Evolutionary conservation across 345 rosid genomes (phyloP).

Genomic region (Hevea brasiliensis): DNA sequence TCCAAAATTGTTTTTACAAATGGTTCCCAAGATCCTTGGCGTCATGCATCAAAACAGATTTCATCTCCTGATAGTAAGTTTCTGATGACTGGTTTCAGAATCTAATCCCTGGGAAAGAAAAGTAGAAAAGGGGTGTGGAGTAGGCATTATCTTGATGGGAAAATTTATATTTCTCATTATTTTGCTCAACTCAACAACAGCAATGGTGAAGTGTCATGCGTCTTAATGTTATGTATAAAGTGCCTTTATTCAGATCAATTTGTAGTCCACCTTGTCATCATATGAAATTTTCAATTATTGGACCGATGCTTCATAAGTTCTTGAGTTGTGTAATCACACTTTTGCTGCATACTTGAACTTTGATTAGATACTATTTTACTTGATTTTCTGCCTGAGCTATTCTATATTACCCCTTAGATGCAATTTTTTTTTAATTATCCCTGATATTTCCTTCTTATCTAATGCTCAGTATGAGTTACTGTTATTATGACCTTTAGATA

Average conservation of each 20-base stretch:
- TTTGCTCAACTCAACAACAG: neutral
- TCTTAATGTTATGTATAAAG: too few species aligned
- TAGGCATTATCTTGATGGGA: neutral
- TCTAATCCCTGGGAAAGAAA: neutral
- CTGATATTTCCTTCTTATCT: neutral
- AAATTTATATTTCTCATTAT: neutral
- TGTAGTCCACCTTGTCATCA: neutral
- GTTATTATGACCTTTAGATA: neutral
- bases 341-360: neutral
- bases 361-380: neutral
- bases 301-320: neutral
- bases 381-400: neutral
- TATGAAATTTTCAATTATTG: neutral
- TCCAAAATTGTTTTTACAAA: constrained; percentile 81
- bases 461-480: neutral
- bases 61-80: constrained; percentile 71
- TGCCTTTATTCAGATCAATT: too few species aligned
- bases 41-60: constrained; percentile 78
- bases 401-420: neutral
- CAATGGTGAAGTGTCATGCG: neutral
- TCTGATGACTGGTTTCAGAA: neutral
- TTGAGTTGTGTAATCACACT: neutral
- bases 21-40: constrained; percentile 97
- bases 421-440: neutral
- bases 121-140: neutral